Evolutionary conservation across 768 basidiomycete species (phyloP).

Genomic region (Auricularia heimuer): DNA sequence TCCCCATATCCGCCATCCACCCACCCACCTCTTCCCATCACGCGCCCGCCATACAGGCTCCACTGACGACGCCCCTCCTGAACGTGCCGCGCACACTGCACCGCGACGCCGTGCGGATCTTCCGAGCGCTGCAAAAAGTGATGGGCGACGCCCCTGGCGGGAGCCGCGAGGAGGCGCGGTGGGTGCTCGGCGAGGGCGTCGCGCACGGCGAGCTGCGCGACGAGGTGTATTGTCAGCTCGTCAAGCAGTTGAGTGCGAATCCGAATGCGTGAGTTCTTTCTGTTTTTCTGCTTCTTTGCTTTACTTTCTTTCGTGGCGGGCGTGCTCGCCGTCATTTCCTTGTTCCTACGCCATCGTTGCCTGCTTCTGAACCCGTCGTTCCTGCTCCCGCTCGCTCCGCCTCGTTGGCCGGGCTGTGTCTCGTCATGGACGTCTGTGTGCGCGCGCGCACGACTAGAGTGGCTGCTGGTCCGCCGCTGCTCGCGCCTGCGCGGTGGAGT

Average conservation of each 20-base stretch:
- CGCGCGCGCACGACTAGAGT: no score
- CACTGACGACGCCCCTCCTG: slow-evolving; percentile 66
- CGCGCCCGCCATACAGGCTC: no score
- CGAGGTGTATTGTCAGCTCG: slow-evolving; percentile 86
- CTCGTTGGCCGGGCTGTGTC: no score
- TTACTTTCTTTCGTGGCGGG: no score
- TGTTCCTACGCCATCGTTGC: no score
- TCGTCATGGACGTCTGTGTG: no score
- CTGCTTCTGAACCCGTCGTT: no score
- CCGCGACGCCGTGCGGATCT: slow-evolving; percentile 73
- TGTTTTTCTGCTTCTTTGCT: background rate
- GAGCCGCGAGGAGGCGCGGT: slow-evolving; percentile 70
- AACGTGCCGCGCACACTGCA: slow-evolving; percentile 47
- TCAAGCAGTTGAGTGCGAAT: slow-evolving; percentile 85
- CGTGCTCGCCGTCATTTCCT: background rate
- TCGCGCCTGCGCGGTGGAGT: no score
- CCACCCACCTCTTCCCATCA: no score
- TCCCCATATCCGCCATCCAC: no score
- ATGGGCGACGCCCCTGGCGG: slow-evolving; percentile 70
- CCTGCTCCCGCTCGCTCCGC: no score
- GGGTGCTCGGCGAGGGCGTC: slow-evolving; percentile 74
- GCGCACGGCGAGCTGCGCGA: slow-evolving; percentile 77
- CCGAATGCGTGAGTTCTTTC: slow-evolving; percentile 53
- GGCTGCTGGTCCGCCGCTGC: no score
- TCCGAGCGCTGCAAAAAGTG: slow-evolving; percentile 83